phyloP scores from a whole-genome alignment of 179 eudicot genomes.

The Carnegiea gigantea region DNA sequence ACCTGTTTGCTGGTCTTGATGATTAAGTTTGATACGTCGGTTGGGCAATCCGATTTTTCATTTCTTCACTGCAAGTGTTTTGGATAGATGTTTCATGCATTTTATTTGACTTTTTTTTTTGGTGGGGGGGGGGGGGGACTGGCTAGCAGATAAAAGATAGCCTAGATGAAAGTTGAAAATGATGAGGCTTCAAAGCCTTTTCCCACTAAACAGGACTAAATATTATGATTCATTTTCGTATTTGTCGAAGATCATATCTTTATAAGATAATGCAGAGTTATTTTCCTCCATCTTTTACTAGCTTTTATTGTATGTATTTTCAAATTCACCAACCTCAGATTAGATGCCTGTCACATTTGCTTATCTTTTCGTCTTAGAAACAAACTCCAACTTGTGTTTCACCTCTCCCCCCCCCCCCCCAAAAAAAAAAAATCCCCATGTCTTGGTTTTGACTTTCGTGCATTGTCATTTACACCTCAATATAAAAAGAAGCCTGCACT shows the following conservation, averaged over 20 bases:
- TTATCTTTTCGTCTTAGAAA: neutral
- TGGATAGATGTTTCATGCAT: neutral
- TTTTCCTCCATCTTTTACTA: neutral
- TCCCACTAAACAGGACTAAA: neutral
- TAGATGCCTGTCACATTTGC: neutral
- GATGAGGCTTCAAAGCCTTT: neutral
- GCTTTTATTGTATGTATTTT: neutral
- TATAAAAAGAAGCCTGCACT: neutral
- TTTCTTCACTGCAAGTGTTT: neutral
- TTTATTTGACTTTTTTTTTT: neutral
- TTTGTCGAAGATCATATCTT: neutral
- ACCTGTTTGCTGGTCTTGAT: no score
- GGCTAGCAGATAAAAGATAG: neutral
- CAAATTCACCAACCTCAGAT: neutral
- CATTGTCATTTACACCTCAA: neutral
- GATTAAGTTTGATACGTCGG: no score
- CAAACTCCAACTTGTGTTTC: neutral
- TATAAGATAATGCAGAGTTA: neutral
- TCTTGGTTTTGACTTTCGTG: neutral
- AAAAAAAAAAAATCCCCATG: neutral
- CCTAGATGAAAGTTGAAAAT: neutral
- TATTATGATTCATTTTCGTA: neutral
- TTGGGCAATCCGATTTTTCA: no score
- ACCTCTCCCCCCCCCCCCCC: neutral
- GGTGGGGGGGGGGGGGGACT: neutral